Percentiles rank a stretch among this genome's conserved stretches.
Conservation (phyloP, 768 basidiomycete species). For the Sutorius australiensis region DNA sequence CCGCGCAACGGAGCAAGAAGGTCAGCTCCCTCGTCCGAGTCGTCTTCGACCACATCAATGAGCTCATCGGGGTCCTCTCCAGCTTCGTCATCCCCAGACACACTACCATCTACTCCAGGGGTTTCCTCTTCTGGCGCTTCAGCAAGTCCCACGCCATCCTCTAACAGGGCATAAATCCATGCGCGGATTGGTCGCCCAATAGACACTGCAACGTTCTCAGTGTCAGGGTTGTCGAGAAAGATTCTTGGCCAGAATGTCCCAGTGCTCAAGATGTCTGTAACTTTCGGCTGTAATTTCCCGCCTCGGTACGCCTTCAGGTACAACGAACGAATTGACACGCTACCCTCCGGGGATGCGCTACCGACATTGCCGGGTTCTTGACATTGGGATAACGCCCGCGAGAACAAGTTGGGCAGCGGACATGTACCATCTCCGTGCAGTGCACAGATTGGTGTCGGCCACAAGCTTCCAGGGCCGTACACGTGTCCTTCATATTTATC, state of each 20-base stretch:
- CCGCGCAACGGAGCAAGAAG: constrained; percentile 67
- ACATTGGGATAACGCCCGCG: constrained; percentile 32
- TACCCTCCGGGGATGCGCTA: constrained; percentile 12
- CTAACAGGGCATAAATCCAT: constrained; percentile 67
- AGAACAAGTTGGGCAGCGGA: constrained; percentile 50
- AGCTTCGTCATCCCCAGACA: constrained; percentile 27
- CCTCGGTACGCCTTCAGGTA: constrained; percentile 64
- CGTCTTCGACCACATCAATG: constrained; percentile 64
- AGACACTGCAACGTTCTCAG: constrained; percentile 59
- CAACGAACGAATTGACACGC: constrained; percentile 31
- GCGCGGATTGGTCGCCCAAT: constrained; percentile 59
- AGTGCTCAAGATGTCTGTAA: constrained; percentile 58
- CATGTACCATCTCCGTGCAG: constrained; percentile 59
- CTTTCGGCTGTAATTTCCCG: constrained; percentile 53
- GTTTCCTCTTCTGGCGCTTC: constrained; percentile 21
- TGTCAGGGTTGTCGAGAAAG: constrained; percentile 78
- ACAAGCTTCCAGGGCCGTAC: constrained; percentile 40
- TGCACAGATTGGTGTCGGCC: constrained; percentile 56
- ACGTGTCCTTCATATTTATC: constrained; percentile 49
- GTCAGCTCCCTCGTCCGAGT: constrained; percentile 47
- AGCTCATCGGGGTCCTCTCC: constrained; percentile 57
- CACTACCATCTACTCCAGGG: constrained; percentile 18
- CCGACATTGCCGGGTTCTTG: constrained; percentile 21
- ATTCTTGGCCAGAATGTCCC: constrained; percentile 66
- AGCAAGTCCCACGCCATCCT: constrained; percentile 63